Conservation (phyloP, 345 rosid species). For the Camelina sativa region DNA sequence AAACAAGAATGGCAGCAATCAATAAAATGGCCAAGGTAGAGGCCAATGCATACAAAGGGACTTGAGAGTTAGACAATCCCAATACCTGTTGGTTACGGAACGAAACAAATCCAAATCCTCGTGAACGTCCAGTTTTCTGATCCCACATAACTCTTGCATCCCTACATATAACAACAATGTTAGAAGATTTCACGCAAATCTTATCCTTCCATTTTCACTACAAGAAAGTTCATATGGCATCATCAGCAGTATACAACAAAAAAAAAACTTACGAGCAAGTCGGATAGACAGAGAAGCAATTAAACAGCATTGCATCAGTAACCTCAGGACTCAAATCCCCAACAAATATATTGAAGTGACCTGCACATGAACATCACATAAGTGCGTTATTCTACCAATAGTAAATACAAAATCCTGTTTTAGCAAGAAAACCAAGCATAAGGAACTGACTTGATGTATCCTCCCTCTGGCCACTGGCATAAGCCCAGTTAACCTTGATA, state of each 20-base stretch:
- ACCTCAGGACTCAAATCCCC: conserved; percentile 95
- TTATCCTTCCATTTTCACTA: not conserved
- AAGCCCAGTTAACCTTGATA: conserved; percentile 47
- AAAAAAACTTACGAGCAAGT: conserved; percentile 76
- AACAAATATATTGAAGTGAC: conserved; percentile 78
- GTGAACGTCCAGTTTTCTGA: conserved; percentile 47
- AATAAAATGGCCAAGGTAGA: conserved; percentile 10
- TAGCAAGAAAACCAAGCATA: not conserved
- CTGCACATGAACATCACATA: conserved; percentile 44
- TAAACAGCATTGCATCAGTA: conserved; percentile 84
- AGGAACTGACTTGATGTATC: conserved; percentile 62
- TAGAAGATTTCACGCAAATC: conserved; percentile 3
- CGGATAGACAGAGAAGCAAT: conserved; percentile 74
- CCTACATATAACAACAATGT: conserved; percentile 42
- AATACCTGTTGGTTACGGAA: conserved; percentile 75
- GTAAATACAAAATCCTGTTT: not conserved
- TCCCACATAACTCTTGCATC: conserved; percentile 74
- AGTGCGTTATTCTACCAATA: conserved; percentile 1
- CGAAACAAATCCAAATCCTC: conserved; percentile 87
- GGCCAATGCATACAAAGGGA: not conserved
- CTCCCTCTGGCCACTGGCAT: conserved; percentile 85
- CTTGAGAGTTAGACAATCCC: not conserved
- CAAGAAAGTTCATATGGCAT: conserved; percentile 18
- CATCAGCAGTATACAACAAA: not conserved
- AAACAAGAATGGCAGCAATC: conserved; percentile 13